Evolutionary conservation across 441 rosid genomes (phyloP), one percentile per base, ranked within the genome.

Genomic region (Populus hybrid): DNA sequence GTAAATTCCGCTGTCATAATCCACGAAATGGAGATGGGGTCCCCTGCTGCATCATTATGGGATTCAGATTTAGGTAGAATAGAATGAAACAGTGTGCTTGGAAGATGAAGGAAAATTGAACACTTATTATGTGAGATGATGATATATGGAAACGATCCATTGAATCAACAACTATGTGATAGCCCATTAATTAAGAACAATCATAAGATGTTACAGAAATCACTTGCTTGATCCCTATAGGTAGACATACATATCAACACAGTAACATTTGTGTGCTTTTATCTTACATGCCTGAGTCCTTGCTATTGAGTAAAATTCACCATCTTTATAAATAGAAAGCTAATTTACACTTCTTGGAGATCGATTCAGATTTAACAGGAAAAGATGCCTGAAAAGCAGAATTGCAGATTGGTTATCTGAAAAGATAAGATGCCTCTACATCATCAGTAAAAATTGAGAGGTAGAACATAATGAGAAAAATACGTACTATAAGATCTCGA

Each of bases 401-500:
- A 26, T 74, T 26, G 10, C 0, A 2, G 7, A 33, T 35, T 18
- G 71, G 21, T 68, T 31, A 68, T 14, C 36, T 33, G 45, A 68
- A 1, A 29, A 31, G 40, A 68, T 8, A 28, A 7, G 10, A 68
- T 23, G 12, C 26, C 23, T 68, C 45, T 33, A 16, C n/a, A 2
- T 42, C 5, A 21, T 24, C 1, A 2, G 45, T 1, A 74, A 16
- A 14, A 2, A 66, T 28, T 3, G 35, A 0, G 0, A 53, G 40
- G 56, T 2, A 56, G 3, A 33, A 24, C 0, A 65, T 18, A 72
- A 56, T 21, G 8, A n/a, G 70, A 38, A 31, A 23, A 16, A 16
- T 50, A 82, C 85, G n/a, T 74, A 85, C 89, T 20, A 71, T 63
- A n/a, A 71, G 69, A 71, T 76, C 64, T 75, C 78, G 71, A 76